Evolutionary conservation across 2,329 filamentous ascomycete species (phyloP), one percentile per base, ranked within the genome.

Genomic region (Dendryphion nanum): DNA sequence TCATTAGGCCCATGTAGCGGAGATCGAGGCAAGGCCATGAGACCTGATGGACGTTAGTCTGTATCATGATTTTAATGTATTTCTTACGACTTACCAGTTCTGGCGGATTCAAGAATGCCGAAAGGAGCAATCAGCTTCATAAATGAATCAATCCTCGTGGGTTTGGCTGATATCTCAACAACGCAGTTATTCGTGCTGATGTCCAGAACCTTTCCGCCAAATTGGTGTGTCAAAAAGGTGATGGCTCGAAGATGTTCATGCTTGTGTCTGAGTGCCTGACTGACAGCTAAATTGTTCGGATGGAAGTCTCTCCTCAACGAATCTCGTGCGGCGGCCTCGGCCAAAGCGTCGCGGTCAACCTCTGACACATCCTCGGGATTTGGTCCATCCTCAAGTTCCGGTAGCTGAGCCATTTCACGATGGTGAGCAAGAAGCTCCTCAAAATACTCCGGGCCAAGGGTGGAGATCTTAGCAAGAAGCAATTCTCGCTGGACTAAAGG

Each of bases 181-280:
- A 97, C 97, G 71, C 93, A 97, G 73, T 94, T 97, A 71, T 88
- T 96, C 37, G 88, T 96, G 75, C 89, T 95, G 57, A 98, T 97
- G 68, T 98, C 93, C 56, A 98, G 70, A 18, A 98, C 87, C 74
- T 98, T 98, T 49, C 93, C 93, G 40, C 90, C 90, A 59, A 98
- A 98, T 62, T 98, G 93, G 72, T 98, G 93, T 14, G 91, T 85
- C 63, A 98, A 82, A 69, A 95, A 93, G 40, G 93, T 98, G 60
- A 98, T 95, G 40, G 86, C 89, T 73, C 91, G 88, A 54, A 98
- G 71, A 75, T 98, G 93, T 74, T 97, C 89, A 66, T 97, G 90
- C 77, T 98, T 98, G 70, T 96, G 87, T 62, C 93, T 81, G 59
- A 98, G 73, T 13, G 91, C 93, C 73, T 98, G 84, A 58, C 86